Evolutionary conservation across 768 basidiomycete genomes (phyloP), one percentile per base, ranked within the genome.

Genomic region (Neoboletus subvelutipes): DNA sequence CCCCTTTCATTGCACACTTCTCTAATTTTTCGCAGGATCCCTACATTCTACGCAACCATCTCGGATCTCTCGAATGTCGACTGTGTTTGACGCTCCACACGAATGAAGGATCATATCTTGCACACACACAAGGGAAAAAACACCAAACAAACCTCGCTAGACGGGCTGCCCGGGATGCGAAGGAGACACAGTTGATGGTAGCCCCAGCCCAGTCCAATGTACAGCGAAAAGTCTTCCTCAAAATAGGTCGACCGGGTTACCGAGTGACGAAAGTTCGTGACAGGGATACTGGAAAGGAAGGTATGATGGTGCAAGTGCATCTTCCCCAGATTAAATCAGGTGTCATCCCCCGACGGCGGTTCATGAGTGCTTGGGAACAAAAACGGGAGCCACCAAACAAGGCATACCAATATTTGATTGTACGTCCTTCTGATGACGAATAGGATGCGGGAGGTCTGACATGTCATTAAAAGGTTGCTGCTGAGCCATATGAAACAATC

Each of bases 401-500:
- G 72, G 90, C 93, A 13, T 95, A 96, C 73, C 97, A 98, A 70
- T 98, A 98, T 75, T 83, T 98, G 66, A 92, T 98, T 58, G 96
- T 98, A 66, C 66, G 94, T 83, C 17, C 20, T 50, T 24, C 12
- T 33, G 45, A 8, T 50, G 50, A 36, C 52, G 46, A 45, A 45
- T 37, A 17, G 24, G 24, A 29, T 36, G 52, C 42, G 15, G 45
- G 51, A 75, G 73, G 37, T 0, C 77, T 62, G 71, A 79, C 41
- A 31, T 33, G 2, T 29, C 55, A 57, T 54, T 53, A 47, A 61
- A 58, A 98, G 96, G 92, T 98, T 58, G 97, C 96, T 18, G 94
- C 97, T n/a, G 97, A 98, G 66, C 95, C 96, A 6, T 99, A 98
- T 69, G 97, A 99, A 75, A 98, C 95, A 4, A 94, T 99, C 64